Conservation (phyloP, 257 asterid genomes). For the Ajuga chamaepitys region DNA sequence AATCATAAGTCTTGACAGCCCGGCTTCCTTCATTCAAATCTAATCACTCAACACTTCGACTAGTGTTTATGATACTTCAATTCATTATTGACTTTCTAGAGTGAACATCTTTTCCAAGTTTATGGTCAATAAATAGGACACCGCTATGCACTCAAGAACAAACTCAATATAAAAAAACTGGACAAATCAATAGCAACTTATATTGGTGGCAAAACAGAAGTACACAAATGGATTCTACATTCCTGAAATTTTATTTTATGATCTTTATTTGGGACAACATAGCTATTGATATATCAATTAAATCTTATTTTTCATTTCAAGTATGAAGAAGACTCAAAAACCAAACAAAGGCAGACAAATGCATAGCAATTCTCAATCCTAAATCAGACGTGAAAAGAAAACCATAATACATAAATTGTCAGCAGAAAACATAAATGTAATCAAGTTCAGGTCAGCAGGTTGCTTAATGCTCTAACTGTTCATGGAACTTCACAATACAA, state of each 20-base stretch:
- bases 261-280: neutral
- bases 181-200: neutral
- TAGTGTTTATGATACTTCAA: neutral
- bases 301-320: neutral
- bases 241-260: neutral
- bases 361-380: neutral
- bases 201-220: neutral
- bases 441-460: neutral
- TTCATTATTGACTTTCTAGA: neutral
- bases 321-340: neutral
- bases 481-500: neutral
- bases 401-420: neutral
- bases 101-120: neutral
- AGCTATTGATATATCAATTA: neutral
- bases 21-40: neutral
- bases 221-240: neutral
- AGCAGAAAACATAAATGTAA: neutral
- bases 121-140: neutral
- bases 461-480: neutral
- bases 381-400: neutral
- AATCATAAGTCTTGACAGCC: neutral
- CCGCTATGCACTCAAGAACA: neutral
- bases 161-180: neutral
- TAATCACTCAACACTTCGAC: neutral
- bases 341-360: neutral